Conservation (phyloP, 1,284 basidiomycete genomes). For the Fomitopsis pinicola region DNA sequence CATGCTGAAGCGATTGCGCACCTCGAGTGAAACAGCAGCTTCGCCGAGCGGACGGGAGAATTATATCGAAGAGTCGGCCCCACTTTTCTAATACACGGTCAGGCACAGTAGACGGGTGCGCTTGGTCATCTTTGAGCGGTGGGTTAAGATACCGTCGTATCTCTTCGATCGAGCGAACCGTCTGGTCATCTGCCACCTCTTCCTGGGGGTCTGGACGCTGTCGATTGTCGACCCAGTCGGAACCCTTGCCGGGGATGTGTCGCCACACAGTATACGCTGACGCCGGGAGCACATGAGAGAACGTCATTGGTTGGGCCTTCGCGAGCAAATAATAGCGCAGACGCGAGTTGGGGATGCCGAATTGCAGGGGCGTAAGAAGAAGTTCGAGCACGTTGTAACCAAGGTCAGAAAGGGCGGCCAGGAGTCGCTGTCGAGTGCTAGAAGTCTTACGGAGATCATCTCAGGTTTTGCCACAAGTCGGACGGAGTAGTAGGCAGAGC, state of each 20-base stretch:
- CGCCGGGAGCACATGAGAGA: slow-evolving; percentile 4
- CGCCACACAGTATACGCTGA: slow-evolving; percentile 33
- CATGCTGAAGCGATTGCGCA: slow-evolving; percentile 18
- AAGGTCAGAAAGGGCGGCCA: slow-evolving; percentile 43
- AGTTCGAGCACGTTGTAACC: slow-evolving; percentile 60
- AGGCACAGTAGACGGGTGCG: slow-evolving; percentile 38
- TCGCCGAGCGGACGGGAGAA: slow-evolving; percentile 53
- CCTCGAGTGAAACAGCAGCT: slow-evolving; percentile 79
- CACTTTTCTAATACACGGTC: slow-evolving; percentile 67
- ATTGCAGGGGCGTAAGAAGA: slow-evolving; percentile 69
- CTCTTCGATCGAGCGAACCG: slow-evolving; percentile 15
- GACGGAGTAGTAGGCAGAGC: slow-evolving; percentile 12
- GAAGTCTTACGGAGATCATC: slow-evolving; percentile 43
- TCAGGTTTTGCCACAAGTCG: neutral
- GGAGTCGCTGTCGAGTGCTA: slow-evolving; percentile 49
- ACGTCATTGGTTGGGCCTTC: slow-evolving; percentile 38
- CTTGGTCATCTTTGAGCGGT: slow-evolving; percentile 12
- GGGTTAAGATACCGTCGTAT: slow-evolving; percentile 52
- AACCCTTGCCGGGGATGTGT: slow-evolving; percentile 45
- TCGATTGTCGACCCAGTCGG: slow-evolving; percentile 41
- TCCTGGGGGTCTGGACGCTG: slow-evolving; percentile 1
- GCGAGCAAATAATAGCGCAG: slow-evolving; percentile 77
- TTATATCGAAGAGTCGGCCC: slow-evolving; percentile 76
- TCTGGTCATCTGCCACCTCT: neutral
- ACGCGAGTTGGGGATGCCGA: slow-evolving; percentile 74